Evolutionary conservation across 2,329 filamentous ascomycete species (phyloP), one percentile per base, ranked within the genome.

Genomic region (Gyromitra esculenta): DNA sequence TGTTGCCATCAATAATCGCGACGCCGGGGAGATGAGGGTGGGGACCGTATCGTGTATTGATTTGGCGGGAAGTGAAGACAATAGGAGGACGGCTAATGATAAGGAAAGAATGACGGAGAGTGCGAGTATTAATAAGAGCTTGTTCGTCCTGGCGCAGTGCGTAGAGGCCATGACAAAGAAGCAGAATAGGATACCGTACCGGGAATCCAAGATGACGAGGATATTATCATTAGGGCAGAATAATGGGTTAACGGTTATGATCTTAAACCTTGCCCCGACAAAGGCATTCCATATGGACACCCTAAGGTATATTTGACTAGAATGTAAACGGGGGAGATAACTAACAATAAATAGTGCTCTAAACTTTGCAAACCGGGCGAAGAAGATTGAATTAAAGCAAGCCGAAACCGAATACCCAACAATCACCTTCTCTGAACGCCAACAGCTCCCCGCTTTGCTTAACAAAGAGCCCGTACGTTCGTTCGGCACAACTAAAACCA

Each of bases 121-220:
- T 50, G 94, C 95, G 0, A 95, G 93, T 81, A 98, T 98, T 86
- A 98, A 98, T 87, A 98, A 97, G 85, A 96, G 93, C 79, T 87
- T 98, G 5, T 98, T 98, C 81, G 94, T 97, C 18, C 85, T 98
- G 63, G 95, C 93, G 56, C 94, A 97, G 83, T 98, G 95, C 81
- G 95, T 98, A 68, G 95, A 98, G 82, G 95, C 95, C 72, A 98
- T 98, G 82, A 92, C 91, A 81, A 89, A 89, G 82, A 90, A 90
- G 81, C 88, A 90, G 76, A 88, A 87, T 80, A 89, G 95, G 43
- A 95, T 98, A 81, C 95, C 96, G 0, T 98, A 97, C 83, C 88
- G 95, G 73, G 95, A 97, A 83, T 96, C 92, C 69, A 97, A 98
- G 86, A 97, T 98, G 95, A 98, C 96, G 0, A 89, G 95, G 60